A percentile compares a stretch with the other conserved stretches of the same genome.
Conservation (phyloP, 495 filamentous ascomycete genomes). For the Aspergillus carlsbadensis region DNA sequence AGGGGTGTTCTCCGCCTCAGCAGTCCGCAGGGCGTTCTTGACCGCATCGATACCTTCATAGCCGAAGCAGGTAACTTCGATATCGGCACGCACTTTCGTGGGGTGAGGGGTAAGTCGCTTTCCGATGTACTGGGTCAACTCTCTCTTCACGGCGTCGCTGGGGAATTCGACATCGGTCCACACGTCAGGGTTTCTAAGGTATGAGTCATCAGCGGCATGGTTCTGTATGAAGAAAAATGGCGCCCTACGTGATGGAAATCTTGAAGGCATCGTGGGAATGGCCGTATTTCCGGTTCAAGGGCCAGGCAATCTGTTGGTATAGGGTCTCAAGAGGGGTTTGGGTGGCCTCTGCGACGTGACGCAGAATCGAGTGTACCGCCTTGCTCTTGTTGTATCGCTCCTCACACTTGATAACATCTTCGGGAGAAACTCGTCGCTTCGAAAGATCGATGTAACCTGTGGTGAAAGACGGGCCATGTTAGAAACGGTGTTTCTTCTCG, state of each 20-base stretch:
- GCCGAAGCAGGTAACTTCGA: constrained; percentile 96
- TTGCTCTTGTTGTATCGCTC: constrained; percentile 99
- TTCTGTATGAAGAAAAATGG: background rate
- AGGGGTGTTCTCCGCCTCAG: constrained; percentile 82
- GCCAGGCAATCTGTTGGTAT: constrained; percentile 94
- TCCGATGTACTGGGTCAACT: constrained; percentile 88
- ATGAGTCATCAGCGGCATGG: constrained; percentile 13
- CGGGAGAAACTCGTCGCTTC: constrained; percentile 94
- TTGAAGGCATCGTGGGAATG: constrained; percentile 98
- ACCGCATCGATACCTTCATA: constrained; percentile 99
- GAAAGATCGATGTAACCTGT: constrained; percentile 95
- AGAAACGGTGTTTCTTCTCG: constrained; percentile 16
- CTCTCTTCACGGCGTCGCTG: constrained; percentile 77
- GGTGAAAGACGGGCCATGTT: constrained; percentile 22
- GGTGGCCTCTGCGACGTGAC: constrained; percentile 96
- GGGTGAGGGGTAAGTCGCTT: constrained; percentile 96
- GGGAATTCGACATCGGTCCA: constrained; percentile 92
- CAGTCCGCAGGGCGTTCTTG: constrained; percentile 81
- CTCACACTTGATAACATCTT: constrained; percentile 97
- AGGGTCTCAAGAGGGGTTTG: constrained; percentile 87
- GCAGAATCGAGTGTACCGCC: constrained; percentile 96
- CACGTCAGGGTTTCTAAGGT: constrained; percentile 80
- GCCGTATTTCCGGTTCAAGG: constrained; percentile 94
- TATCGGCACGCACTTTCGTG: constrained; percentile 95
- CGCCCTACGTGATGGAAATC: constrained; percentile 87